Evolutionary conservation across 2,329 filamentous ascomycete genomes (phyloP), one percentile per base, ranked within the genome.

Genomic region (Talaromyces sp.): DNA sequence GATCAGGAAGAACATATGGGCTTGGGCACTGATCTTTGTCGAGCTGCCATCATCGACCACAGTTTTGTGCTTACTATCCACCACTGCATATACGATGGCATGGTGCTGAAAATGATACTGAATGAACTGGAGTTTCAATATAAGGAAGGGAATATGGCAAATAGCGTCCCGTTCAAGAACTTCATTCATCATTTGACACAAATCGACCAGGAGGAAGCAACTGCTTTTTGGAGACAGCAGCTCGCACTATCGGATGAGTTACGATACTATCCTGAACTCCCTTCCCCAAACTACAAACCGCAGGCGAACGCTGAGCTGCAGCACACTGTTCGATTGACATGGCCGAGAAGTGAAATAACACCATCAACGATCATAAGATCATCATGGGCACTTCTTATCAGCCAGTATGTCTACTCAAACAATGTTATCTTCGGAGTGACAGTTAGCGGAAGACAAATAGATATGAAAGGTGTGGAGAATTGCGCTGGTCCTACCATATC

Each of bases 401-500:
- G 25, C 14, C 48, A 60, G 37, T 63, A 63, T 18, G 35, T 46
- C 14, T n/a, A 18, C 11, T 35, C 57, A 42, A 54, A 12, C 23
- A 52, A 63, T 39, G 18, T 59, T 25, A n/a, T 63, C 8, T 52
- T 63, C 18, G 61, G 61, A 7, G 57, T 33, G 39, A 60, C 48
- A 2, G 61, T 52, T 37, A 59, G 33, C n/a, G 57, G 55, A 50
- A 33, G 55, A 11, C 61, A 56, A 14, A 18, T 40, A 12, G 21
- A 46, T 44, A 35, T 55, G 56, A 33, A 23, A 23, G 57, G 57
- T 31, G 23, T 55, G 18, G 25, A 56, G 7, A 40, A 46, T 18
- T 55, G 46, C n/a, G 37, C n/a, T 12, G 39, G 61, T 1, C 44
- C 57, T 35, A 74, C 75, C 0, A 73, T 79, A 31, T 69, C 75